Evolutionary conservation across 805 yeast genomes (phyloP).

Genomic region (Kodamaea neixiangensis): DNA sequence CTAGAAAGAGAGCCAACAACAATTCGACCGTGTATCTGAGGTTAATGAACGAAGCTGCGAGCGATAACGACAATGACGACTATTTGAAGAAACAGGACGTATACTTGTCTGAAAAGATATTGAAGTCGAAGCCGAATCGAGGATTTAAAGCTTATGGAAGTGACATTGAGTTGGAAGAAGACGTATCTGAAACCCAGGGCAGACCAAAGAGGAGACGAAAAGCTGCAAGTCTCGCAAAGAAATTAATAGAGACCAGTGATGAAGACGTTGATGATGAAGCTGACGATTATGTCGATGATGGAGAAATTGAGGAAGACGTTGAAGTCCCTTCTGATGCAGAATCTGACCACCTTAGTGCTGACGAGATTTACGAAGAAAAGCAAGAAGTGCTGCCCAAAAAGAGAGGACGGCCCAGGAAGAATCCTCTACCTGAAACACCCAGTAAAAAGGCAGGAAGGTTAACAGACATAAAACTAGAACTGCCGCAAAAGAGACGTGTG

Average conservation of each 20-base stretch:
- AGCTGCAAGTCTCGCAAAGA: not conserved
- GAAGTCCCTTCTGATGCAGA: not conserved
- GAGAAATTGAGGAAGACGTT: not conserved
- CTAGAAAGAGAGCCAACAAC: constrained; percentile 47
- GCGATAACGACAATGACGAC: constrained; percentile 31
- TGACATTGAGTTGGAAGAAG: constrained; percentile 26
- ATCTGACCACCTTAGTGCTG: not conserved
- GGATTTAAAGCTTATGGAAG: constrained; percentile 20
- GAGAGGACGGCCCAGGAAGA: not conserved
- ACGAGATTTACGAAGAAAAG: constrained; percentile 9
- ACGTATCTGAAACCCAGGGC: constrained; percentile 9
- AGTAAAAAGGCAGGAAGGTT: constrained; percentile 11
- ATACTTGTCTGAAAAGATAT: constrained; percentile 45
- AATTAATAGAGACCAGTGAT: constrained; percentile 11
- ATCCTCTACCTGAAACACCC: constrained; percentile 1
- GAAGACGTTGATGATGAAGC: constrained; percentile 22
- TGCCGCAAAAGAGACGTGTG: constrained; percentile 15
- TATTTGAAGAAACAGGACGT: constrained; percentile 39
- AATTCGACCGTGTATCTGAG: constrained; percentile 28
- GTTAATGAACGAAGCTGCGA: constrained; percentile 37
- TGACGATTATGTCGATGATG: constrained; percentile 10
- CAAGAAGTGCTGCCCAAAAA: constrained; percentile 5
- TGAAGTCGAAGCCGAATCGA: constrained; percentile 14
- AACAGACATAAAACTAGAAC: not conserved
- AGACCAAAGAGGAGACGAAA: constrained; percentile 6